Evolutionary conservation across 2,329 filamentous ascomycete species (phyloP).

Genomic region (Dactylellina haptotyla): DNA sequence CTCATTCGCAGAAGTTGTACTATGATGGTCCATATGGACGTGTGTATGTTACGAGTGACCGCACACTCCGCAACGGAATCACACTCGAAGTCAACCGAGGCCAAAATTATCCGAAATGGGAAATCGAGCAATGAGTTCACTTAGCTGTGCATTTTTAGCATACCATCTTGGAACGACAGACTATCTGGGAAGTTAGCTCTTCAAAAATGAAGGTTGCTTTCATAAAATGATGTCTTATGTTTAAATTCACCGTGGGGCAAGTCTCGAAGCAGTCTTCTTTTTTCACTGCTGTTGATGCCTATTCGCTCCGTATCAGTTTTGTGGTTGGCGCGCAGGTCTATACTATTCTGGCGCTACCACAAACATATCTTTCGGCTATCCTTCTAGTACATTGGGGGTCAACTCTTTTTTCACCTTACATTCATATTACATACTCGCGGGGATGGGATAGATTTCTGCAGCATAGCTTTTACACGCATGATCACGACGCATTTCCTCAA

Average conservation of each 20-base stretch:
- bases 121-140: conserved; percentile 26
- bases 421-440: conserved; percentile 21
- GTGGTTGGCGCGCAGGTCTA: not conserved
- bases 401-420: not conserved
- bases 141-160: not conserved
- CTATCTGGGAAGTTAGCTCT: not conserved
- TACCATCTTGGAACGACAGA: not conserved
- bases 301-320: not conserved
- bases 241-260: not conserved
- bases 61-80: conserved; percentile 44
- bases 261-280: not conserved
- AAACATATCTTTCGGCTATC: not conserved
- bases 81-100: conserved; percentile 34
- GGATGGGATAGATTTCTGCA: conserved; percentile 49
- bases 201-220: not conserved
- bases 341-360: not conserved
- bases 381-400: conserved; percentile 7
- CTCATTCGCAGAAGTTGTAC: conserved; percentile 18
- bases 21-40: conserved; percentile 41
- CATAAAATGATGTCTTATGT: not conserved
- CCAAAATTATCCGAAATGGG: conserved; percentile 38
- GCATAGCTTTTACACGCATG: conserved; percentile 36
- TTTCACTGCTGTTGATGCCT: not conserved
- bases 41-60: conserved; percentile 39
- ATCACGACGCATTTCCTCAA: conserved; percentile 34